Conservation (phyloP, 2,329 filamentous ascomycete species). For the Aspergillus uvarum region DNA sequence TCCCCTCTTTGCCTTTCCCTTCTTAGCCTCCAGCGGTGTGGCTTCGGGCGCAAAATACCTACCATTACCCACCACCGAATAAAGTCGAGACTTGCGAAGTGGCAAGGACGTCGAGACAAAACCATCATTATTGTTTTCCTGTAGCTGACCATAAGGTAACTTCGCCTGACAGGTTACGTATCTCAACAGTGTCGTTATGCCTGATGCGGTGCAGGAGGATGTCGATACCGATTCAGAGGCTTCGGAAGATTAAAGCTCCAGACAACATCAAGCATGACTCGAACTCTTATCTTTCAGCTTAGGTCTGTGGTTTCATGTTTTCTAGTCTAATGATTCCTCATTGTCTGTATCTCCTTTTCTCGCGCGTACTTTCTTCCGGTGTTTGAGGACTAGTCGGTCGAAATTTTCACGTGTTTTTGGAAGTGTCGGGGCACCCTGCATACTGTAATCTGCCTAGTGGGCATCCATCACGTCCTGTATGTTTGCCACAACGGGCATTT, state of each 20-base stretch:
- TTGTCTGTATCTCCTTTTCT: not conserved
- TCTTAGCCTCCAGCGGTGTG: conserved; percentile 23
- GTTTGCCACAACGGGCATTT: not conserved
- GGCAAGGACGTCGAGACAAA: conserved; percentile 9
- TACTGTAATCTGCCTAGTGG: conserved; percentile 4
- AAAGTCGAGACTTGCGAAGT: conserved; percentile 9
- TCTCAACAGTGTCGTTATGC: conserved; percentile 72
- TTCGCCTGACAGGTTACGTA: conserved; percentile 60
- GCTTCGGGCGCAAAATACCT: conserved; percentile 14
- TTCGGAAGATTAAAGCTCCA: conserved; percentile 7
- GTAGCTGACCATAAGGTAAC: conserved; percentile 27
- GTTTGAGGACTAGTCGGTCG: not conserved
- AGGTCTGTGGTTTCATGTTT: conserved; percentile 13
- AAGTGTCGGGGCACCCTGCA: not conserved
- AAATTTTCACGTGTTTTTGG: not conserved
- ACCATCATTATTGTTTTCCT: not conserved
- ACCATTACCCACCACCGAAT: conserved; percentile 17
- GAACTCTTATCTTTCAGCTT: not conserved
- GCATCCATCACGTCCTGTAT: not conserved
- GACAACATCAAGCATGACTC: not conserved
- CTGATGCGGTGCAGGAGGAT: conserved; percentile 57
- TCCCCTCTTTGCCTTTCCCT: conserved; percentile 18
- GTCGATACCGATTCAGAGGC: conserved; percentile 36
- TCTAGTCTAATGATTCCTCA: not conserved
- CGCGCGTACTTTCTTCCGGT: not conserved